These are phyloP conservation scores for Pseudogymnoascus sp. DNA, from an alignment of 2,329 filamentous ascomycete genomes.

Conservation along the genomic window DNA sequence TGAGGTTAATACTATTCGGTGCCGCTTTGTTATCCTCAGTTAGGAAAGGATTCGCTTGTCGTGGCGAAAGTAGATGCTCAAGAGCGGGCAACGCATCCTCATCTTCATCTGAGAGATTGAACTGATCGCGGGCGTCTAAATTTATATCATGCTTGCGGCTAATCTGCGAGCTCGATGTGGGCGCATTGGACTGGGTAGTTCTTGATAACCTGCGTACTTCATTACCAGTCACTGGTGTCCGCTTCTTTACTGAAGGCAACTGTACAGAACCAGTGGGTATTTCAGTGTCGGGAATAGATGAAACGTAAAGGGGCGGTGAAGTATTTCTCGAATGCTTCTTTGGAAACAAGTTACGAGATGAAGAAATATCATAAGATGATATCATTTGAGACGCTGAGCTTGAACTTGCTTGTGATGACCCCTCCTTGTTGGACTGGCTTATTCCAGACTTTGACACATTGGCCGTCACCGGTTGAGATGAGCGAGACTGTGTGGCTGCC, in stretches of 20 bases:
- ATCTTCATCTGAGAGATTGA: not conserved
- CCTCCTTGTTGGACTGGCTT: not conserved
- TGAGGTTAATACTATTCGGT: not conserved
- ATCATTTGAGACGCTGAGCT: not conserved
- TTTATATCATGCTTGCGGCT: not conserved
- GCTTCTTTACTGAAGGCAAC: not conserved
- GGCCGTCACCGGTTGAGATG: not conserved
- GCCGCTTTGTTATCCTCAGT: not conserved
- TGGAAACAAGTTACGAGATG: not conserved
- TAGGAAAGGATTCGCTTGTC: not conserved
- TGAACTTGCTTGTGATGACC: constrained; percentile 1
- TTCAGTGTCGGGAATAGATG: not conserved
- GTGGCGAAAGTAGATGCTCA: not conserved
- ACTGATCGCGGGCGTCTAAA: not conserved
- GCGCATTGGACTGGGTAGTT: not conserved
- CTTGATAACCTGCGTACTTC: not conserved
- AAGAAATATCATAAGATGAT: not conserved
- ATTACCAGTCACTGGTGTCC: not conserved
- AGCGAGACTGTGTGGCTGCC: not conserved
- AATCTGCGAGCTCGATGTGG: not conserved
- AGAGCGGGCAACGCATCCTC: not conserved
- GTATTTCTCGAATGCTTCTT: not conserved
- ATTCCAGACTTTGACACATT: not conserved
- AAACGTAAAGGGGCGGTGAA: not conserved
- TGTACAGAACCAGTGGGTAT: not conserved